Percentiles rank a stretch among this genome's conserved stretches.
Conservation (phyloP, 495 filamentous ascomycete species). For the Daldinia childiae region DNA sequence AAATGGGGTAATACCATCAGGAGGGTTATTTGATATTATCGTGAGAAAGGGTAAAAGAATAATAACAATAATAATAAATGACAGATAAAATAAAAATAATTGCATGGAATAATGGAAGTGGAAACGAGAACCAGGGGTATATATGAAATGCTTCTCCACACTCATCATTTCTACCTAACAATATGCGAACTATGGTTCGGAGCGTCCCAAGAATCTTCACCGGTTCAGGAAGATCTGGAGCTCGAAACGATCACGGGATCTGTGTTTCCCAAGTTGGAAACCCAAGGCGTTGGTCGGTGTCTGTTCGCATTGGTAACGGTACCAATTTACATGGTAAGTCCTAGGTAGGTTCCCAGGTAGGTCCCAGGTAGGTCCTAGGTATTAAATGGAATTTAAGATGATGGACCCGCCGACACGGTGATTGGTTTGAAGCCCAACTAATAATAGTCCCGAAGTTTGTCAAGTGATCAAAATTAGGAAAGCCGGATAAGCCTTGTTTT, state of each 20-base stretch:
- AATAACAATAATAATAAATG: constrained; percentile 11
- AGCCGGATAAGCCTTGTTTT: constrained; percentile 1
- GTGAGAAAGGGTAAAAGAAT: not conserved
- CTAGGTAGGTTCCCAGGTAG: no score
- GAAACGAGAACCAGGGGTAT: not conserved
- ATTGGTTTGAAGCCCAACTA: constrained; percentile 9
- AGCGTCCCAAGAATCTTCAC: constrained; percentile 26
- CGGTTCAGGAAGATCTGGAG: constrained; percentile 29
- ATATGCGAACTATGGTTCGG: constrained; percentile 32
- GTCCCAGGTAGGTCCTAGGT: no score
- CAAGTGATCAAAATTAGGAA: constrained; percentile 19
- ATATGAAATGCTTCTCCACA: constrained; percentile 20
- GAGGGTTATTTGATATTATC: not conserved
- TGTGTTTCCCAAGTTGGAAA: constrained; percentile 5
- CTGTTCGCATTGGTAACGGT: not conserved
- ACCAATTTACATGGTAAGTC: no score
- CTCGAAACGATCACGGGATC: constrained; percentile 33
- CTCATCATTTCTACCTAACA: no score
- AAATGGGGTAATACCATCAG: constrained; percentile 1
- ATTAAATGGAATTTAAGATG: constrained; percentile 10
- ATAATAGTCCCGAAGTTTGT: constrained; percentile 23
- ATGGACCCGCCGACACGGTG: constrained; percentile 7
- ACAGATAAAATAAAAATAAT: constrained; percentile 27
- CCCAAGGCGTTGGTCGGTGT: no score
- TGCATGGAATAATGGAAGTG: not conserved